Base-by-base conservation (phyloP, 768 basidiomycete genomes). In the Xerocomellus dryophilus region DNA sequence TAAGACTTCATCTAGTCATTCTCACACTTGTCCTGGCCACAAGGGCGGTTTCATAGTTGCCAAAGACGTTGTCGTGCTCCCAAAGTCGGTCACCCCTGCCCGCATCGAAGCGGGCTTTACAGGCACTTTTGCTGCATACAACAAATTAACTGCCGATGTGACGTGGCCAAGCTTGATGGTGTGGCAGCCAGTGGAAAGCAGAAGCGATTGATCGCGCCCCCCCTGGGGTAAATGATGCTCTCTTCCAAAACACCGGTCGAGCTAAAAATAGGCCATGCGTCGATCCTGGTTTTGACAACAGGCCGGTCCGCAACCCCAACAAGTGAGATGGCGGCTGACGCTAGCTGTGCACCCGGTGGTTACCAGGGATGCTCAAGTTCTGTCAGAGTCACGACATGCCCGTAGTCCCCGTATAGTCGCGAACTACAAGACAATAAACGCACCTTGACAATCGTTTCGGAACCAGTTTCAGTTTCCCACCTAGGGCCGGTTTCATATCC, bases 51-150 rank as follows among this genome's bases (percentile, higher is more conserved):
- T 14, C 54, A 61, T 47, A 85, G 85, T 88, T 48, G 75, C 78
- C 12, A 86, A 88, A 64, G 82, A 78, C 35, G 74, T 83, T 40
- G 77, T 89, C 35, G 76, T 79, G 27, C 78, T 95, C 34, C 83
- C 91, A 2, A 93, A 92, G 72, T 90, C 88, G 7, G 86, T 93
- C 35, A 93, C 80, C 1, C 79, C 82, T 27, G 66, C 77, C 32
- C 83, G 90, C 50, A 89, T 93, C 67, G 71, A 76, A 18, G 70
- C 79, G 3, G 88, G 87, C 66, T 64, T 83, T 47, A 70, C 66
- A 11, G 85, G 85, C 25, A 70, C 83, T 17, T 43, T 82, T 21
- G 63, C 64, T 25, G 83, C 80, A 4, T 63, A 70, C 38, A 67
- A 71, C 45, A 80, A 76, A 59, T 69, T 88, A 25, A 72, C 74